These are phyloP conservation scores for Cladochytrium replicatum DNA, from an alignment of 192 early-diverging fungal species.

Conservation along the genomic window DNA sequence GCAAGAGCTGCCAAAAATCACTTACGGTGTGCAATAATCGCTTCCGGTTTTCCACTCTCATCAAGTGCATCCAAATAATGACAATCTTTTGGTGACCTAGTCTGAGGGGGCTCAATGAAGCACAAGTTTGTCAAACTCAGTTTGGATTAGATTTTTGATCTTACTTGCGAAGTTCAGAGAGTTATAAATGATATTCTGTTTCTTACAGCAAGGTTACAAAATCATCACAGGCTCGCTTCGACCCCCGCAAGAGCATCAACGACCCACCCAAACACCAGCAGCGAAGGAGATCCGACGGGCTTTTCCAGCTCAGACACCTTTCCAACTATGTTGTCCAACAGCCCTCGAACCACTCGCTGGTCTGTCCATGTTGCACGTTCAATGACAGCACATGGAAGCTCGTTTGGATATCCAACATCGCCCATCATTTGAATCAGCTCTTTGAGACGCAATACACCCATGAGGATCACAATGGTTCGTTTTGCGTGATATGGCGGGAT, in stretches of 20 bases:
- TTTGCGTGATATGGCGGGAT: slow-evolving; percentile 55
- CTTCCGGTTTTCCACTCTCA: too few species aligned
- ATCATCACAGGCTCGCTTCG: too few species aligned
- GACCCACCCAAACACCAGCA: slow-evolving; percentile 67
- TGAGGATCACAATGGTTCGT: slow-evolving; percentile 73
- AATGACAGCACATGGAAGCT: slow-evolving; percentile 65
- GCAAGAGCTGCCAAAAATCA: too few species aligned
- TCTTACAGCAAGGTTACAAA: too few species aligned
- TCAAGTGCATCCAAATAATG: too few species aligned
- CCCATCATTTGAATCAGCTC: slow-evolving; percentile 54
- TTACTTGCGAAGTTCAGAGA: too few species aligned
- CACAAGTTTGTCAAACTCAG: too few species aligned
- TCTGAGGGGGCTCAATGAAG: too few species aligned
- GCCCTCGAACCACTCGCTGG: slow-evolving; percentile 60
- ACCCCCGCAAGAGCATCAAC: slow-evolving; percentile 21
- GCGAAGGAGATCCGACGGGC: slow-evolving; percentile 61
- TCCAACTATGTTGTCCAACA: slow-evolving; percentile 50
- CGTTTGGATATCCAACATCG: slow-evolving; percentile 49
- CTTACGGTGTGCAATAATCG: too few species aligned
- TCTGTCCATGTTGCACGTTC: slow-evolving; percentile 61
- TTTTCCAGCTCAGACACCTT: slow-evolving; percentile 41
- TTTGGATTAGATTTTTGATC: too few species aligned
- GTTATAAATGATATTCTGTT: too few species aligned
- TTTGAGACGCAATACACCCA: slow-evolving; percentile 66
- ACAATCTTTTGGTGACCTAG: too few species aligned